Evolutionary conservation across 495 filamentous ascomycete species (phyloP).

Genomic region (Endocarpon pusillum): DNA sequence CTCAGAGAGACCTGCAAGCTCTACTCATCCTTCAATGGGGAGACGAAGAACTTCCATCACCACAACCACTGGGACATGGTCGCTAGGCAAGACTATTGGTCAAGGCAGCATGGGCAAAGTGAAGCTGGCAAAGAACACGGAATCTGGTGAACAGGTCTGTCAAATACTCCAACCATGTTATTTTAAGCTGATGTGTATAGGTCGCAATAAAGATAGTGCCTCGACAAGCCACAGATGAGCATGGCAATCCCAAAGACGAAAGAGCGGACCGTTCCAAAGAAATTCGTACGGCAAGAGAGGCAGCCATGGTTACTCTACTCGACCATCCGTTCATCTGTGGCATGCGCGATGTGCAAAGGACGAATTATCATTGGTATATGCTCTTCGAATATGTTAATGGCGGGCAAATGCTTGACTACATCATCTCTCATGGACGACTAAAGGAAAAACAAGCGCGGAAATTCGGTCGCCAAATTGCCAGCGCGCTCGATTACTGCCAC

Average conservation of each 20-base stretch:
- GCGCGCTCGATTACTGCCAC: conserved; percentile 97
- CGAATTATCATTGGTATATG: conserved; percentile 99
- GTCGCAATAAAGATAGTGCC: conserved; percentile 97
- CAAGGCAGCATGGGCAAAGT: conserved; percentile 97
- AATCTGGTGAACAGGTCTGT: conserved; percentile 65
- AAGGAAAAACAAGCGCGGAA: conserved; percentile 98
- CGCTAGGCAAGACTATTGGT: conserved; percentile 91
- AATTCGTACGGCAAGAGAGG: conserved; percentile 86
- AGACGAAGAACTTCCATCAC: conserved; percentile 69
- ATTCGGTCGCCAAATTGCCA: conserved; percentile 93
- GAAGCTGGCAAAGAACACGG: conserved; percentile 67
- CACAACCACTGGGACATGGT: conserved; percentile 73
- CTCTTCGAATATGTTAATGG: conserved; percentile 99
- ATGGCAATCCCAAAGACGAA: conserved; percentile 65
- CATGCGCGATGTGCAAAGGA: conserved; percentile 87
- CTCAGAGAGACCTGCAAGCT: conserved; percentile 23
- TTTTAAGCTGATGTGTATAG: conserved; percentile 23
- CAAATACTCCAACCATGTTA: neutral
- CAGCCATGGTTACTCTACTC: conserved; percentile 88
- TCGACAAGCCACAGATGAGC: conserved; percentile 71
- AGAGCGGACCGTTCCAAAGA: conserved; percentile 91
- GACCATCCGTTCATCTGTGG: conserved; percentile 95
- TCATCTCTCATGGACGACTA: conserved; percentile 91
- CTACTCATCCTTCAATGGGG: conserved; percentile 26
- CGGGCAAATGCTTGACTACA: conserved; percentile 99